Conservation (phyloP, 2,329 filamentous ascomycete genomes). For the Fusarium coffeatum region DNA sequence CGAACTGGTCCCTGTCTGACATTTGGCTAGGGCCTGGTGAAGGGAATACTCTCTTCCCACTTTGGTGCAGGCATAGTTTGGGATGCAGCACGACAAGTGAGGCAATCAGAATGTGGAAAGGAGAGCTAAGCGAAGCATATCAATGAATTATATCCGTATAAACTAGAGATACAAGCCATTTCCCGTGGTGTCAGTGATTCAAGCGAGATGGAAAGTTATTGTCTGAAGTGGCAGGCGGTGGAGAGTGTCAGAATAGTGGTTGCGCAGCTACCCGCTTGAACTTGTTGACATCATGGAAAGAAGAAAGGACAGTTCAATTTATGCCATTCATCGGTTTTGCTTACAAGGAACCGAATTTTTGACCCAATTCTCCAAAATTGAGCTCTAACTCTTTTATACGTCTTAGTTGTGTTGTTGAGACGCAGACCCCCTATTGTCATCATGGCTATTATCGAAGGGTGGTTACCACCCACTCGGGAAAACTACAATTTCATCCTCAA, state of each 20-base stretch:
- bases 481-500: slow-evolving; percentile 66
- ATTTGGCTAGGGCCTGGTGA: too few species aligned
- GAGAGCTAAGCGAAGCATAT: too few species aligned
- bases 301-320: not conserved
- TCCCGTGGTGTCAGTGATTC: not conserved
- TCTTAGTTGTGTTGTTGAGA: not conserved
- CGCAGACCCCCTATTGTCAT: slow-evolving; percentile 5
- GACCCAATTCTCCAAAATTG: too few species aligned
- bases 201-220: not conserved
- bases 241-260: slow-evolving; percentile 38
- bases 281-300: slow-evolving; percentile 40
- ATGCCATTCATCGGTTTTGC: slow-evolving; percentile 1
- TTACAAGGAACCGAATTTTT: not conserved
- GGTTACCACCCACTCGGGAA: slow-evolving; percentile 68
- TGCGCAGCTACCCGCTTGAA: slow-evolving; percentile 19
- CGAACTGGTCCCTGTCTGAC: not conserved
- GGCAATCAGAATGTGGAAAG: too few species aligned
- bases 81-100: too few species aligned
- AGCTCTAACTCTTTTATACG: fast-evolving
- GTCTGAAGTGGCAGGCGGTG: slow-evolving; percentile 40
- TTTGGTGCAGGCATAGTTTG: too few species aligned
- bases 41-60: too few species aligned
- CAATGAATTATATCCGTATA: not conserved
- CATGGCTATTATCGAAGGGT: slow-evolving; percentile 64
- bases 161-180: not conserved